These are phyloP conservation scores for Cercospora nicotianae DNA, from an alignment of 2,329 filamentous ascomycete species.

Conservation along the genomic window DNA sequence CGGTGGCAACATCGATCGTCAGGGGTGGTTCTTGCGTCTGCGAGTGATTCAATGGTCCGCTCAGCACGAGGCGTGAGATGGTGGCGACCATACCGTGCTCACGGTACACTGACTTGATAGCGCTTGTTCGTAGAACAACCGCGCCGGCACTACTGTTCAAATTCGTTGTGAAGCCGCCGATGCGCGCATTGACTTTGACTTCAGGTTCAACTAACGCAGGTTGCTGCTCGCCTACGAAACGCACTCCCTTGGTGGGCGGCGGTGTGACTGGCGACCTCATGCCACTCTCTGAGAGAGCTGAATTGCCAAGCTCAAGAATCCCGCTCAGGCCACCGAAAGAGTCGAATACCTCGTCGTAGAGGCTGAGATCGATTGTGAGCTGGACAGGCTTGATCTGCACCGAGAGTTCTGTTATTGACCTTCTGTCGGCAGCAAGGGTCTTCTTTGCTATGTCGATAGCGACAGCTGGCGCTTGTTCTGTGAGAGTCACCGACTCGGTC, in stretches of 20 bases:
- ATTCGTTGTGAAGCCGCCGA: slow-evolving; percentile 74
- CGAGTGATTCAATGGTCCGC: slow-evolving; percentile 59
- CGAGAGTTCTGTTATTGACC: slow-evolving; percentile 49
- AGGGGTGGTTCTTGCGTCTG: slow-evolving; percentile 42
- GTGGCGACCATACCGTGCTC: slow-evolving; percentile 69
- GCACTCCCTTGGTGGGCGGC: slow-evolving; percentile 53
- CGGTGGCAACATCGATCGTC: slow-evolving; percentile 35
- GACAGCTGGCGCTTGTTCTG: slow-evolving; percentile 28
- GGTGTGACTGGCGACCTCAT: slow-evolving; percentile 36
- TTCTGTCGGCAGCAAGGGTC: slow-evolving; percentile 23
- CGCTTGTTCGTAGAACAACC: slow-evolving; percentile 71
- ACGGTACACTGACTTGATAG: slow-evolving; percentile 77
- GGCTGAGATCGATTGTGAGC: slow-evolving; percentile 73
- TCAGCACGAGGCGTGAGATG: slow-evolving; percentile 72
- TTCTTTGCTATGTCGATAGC: slow-evolving; percentile 25
- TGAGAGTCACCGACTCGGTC: slow-evolving; percentile 20
- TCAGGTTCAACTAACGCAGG: slow-evolving; percentile 33
- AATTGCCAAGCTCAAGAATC: slow-evolving; percentile 83
- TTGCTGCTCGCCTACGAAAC: slow-evolving; percentile 52
- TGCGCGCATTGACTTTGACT: slow-evolving; percentile 70
- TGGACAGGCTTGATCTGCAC: slow-evolving; percentile 75
- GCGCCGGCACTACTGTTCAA: slow-evolving; percentile 77
- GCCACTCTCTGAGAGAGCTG: slow-evolving; percentile 68
- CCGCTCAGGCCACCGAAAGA: slow-evolving; percentile 92
- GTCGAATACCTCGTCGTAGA: slow-evolving; percentile 79